Evolutionary conservation across 768 basidiomycete species (phyloP).

Genomic region (Russula dissimulans): DNA sequence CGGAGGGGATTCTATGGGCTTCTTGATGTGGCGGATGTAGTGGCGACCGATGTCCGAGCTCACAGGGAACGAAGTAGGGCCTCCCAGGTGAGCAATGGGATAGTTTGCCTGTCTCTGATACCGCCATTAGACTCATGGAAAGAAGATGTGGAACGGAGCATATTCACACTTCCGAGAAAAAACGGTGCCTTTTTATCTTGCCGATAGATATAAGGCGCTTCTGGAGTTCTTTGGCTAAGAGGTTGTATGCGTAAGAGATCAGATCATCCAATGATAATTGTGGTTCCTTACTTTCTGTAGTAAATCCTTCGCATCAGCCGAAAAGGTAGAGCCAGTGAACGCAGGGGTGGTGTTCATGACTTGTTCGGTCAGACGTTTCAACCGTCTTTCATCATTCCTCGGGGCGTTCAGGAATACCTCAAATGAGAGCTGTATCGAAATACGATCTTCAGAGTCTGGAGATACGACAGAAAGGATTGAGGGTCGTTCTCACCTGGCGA

Average conservation of each 20-base stretch:
- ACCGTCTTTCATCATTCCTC: background rate
- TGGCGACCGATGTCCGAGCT: background rate
- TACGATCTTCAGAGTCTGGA: background rate
- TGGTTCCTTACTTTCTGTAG: background rate
- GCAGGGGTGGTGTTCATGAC: background rate
- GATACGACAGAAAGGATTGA: too few species aligned
- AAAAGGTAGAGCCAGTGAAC: background rate
- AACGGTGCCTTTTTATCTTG: background rate
- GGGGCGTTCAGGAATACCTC: background rate
- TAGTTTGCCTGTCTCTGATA: background rate
- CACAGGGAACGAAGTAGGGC: background rate
- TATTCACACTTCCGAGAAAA: background rate
- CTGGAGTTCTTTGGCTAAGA: background rate
- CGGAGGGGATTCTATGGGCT: background rate
- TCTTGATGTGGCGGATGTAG: background rate
- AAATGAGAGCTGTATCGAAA: background rate
- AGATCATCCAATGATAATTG: background rate
- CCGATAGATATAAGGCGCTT: background rate
- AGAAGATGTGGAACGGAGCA: background rate
- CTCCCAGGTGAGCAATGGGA: background rate
- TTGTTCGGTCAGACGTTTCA: background rate
- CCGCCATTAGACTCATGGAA: background rate
- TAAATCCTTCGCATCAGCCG: background rate
- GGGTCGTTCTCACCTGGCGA: background rate
- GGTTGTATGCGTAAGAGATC: background rate